Evolutionary conservation across 2,329 filamentous ascomycete genomes (phyloP), one percentile per base, ranked within the genome.

Genomic region (Clarireedia paspali): DNA sequence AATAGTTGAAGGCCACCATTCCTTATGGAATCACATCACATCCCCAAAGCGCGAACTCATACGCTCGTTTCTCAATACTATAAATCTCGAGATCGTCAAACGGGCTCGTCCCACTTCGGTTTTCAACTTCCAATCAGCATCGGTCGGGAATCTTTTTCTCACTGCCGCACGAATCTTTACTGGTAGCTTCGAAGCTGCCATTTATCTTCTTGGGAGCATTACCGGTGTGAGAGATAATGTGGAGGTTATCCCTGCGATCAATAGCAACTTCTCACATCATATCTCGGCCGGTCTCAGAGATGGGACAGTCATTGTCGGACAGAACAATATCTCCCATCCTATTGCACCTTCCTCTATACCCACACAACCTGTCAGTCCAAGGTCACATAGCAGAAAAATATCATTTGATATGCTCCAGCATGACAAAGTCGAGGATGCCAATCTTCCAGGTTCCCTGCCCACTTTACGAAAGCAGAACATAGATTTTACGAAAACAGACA

Each of bases 251-350:
- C 94, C 92, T 0, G 90, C 89, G 4, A 89, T 97, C 64, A 95
- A 96, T 75, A 91, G 88, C 60, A 97, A 96, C 70, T 96, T 96
- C 74, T 89, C 89, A 0, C 89, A 95, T 66, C 92, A 97, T 71
- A 97, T 97, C 63, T 90, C 88, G 5, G 92, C 91, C 2, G 87
- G 88, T 0, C 77, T 97, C 0, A 75, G 77, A 17, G 82, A 96
- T 68, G 90, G 88, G 17, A 55, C 53, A 24, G 38, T 55, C 30
- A 95, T 97, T 63, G 88, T 88, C 0, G 92, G 92, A 0, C 94
- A 97, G 69, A 96, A 96, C 70, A 87, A 89, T 67, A 96, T 96
- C 64, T 91, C 87, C 0, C 91, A 96, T 65, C 91, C 91, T 0
- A 63, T 60, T 6, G 61, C 61, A 2, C 60, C 60, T 2, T 63